A percentile compares a stretch with the other conserved stretches of the same genome.
phyloP scores from a whole-genome alignment of 441 rosid genomes.

The Bocquillonia castaneifolia region DNA sequence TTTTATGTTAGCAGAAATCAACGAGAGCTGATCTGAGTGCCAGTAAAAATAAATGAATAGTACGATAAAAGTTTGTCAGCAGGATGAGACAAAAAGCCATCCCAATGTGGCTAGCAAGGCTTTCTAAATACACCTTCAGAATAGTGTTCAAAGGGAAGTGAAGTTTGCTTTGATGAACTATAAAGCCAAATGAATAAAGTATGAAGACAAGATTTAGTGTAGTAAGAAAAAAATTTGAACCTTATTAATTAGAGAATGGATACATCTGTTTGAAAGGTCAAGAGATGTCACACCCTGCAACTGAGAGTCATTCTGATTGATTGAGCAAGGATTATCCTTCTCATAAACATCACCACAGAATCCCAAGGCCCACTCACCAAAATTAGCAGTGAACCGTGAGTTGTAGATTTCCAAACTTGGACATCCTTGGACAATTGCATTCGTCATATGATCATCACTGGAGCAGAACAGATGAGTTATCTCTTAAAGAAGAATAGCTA shows the following conservation, averaged over 20 bases:
- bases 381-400: constrained; percentile 62
- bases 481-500: background rate
- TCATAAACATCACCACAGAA: constrained; percentile 63
- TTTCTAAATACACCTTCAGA: background rate
- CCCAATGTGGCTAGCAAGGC: background rate
- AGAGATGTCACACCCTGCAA: constrained; percentile 60
- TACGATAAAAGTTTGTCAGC: background rate
- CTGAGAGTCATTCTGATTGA: constrained; percentile 33
- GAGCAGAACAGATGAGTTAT: constrained; percentile 25
- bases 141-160: background rate
- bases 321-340: constrained; percentile 55
- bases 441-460: constrained; percentile 47
- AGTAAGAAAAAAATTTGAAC: constrained; percentile 24
- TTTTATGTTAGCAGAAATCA: constrained; percentile 17
- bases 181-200: background rate
- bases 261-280: constrained; percentile 68
- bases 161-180: background rate
- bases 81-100: background rate
- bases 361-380: constrained; percentile 84
- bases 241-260: constrained; percentile 64
- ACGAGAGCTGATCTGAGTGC: background rate
- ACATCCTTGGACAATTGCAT: constrained; percentile 55
- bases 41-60: constrained; percentile 1
- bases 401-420: constrained; percentile 76
- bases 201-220: background rate